Conservation (phyloP, 148 eudicot genomes). For the Rhododendron ovatum region DNA sequence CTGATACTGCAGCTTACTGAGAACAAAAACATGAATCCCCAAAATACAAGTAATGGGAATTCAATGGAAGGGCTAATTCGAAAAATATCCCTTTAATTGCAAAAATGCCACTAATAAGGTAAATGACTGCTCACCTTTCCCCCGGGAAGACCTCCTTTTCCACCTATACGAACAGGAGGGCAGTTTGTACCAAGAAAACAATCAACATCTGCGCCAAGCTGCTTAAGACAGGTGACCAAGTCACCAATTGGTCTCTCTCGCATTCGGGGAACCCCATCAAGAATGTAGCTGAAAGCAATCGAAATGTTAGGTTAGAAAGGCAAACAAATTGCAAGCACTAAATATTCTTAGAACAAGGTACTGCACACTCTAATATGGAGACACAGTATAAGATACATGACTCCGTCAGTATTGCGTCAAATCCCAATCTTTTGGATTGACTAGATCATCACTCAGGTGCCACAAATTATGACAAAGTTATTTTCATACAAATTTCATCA, state of each 20-base stretch:
- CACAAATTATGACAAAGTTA: neutral
- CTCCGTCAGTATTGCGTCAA: neutral
- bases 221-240: constrained; percentile 88
- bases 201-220: constrained; percentile 94
- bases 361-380: neutral
- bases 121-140: constrained; percentile 58
- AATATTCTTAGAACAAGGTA: neutral
- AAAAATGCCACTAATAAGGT: neutral
- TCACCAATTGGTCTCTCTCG: constrained; percentile 98
- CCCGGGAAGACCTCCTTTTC: constrained; percentile 96
- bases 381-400: neutral
- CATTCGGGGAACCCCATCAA: constrained; percentile 98
- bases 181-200: constrained; percentile 89
- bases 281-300: constrained; percentile 56
- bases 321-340: neutral
- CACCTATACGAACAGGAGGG: constrained; percentile 86
- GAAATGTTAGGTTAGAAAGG: neutral
- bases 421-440: neutral
- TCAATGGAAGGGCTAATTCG: neutral
- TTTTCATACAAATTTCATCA: neutral
- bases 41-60: neutral
- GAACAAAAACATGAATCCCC: neutral
- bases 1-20: neutral
- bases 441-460: neutral
- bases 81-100: neutral